Percentiles rank a stretch among this genome's conserved stretches.
These are phyloP conservation scores for Ulota crispa DNA, from an alignment of 225 moss, liverwort and hornwort species.

Conservation along the genomic window DNA sequence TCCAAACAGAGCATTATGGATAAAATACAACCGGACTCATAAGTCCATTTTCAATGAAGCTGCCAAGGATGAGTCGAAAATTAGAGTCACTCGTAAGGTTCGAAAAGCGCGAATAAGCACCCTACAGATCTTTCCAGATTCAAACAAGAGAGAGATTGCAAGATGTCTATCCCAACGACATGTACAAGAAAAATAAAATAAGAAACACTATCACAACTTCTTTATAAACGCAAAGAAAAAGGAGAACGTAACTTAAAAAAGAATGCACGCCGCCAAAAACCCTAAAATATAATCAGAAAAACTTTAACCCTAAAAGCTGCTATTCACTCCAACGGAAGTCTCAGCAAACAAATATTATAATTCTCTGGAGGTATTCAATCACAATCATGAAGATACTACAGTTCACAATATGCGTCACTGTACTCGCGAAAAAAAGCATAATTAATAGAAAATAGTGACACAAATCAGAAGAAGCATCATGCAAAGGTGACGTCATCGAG, in stretches of 20 bases:
- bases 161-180: no score
- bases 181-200: no score
- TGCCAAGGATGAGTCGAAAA: no score
- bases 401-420: not conserved
- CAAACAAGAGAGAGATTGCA: no score
- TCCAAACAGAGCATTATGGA: no score
- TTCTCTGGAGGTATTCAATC: not conserved
- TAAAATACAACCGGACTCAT: not conserved
- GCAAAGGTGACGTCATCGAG: no score
- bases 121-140: no score
- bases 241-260: not conserved
- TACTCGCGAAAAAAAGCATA: no score
- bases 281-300: not conserved
- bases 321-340: no score
- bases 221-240: not conserved
- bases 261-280: not conserved
- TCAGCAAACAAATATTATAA: not conserved
- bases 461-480: not conserved
- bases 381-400: not conserved
- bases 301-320: not conserved
- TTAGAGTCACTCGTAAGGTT: not conserved
- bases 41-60: not conserved
- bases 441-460: not conserved
- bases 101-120: no score
- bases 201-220: not conserved